A percentile compares a stretch with the other conserved stretches of the same genome.
These are phyloP conservation scores for Aureobasidium leucospermi DNA, from an alignment of 2,329 filamentous ascomycete species.

Conservation along the genomic window DNA sequence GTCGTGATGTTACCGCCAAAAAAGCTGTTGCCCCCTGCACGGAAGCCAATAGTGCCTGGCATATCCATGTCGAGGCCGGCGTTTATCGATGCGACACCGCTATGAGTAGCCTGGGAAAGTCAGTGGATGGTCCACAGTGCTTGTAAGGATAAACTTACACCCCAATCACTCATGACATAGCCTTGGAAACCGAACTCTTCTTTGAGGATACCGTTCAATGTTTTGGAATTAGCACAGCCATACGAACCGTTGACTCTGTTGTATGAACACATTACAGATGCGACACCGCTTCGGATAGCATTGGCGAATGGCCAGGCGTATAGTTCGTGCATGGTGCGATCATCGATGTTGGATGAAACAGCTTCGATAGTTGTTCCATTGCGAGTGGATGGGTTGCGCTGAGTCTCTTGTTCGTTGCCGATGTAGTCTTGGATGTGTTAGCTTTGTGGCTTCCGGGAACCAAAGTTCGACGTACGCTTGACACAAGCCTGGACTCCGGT, in stretches of 20 bases:
- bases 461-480: conserved; percentile 32
- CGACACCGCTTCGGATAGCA: conserved; percentile 60
- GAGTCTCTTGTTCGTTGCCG: conserved; percentile 45
- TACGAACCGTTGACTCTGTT: conserved; percentile 45
- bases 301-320: conserved; percentile 62
- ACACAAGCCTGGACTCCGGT: conserved; percentile 37
- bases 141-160: conserved; percentile 22
- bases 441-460: conserved; percentile 19
- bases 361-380: conserved; percentile 27
- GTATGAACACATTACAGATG: conserved; percentile 76
- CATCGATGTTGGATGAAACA: conserved; percentile 27
- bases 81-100: conserved; percentile 36
- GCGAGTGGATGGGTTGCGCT: conserved; percentile 27
- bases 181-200: conserved; percentile 81
- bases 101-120: conserved; percentile 36
- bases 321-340: conserved; percentile 65
- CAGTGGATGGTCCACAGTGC: neutral
- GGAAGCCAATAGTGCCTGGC: conserved; percentile 27
- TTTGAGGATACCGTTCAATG: conserved; percentile 73
- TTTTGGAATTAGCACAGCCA: conserved; percentile 65
- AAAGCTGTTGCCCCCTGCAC: conserved; percentile 19
- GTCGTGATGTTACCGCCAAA: conserved; percentile 32
- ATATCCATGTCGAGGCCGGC: conserved; percentile 45
- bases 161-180: conserved; percentile 68
- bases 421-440: conserved; percentile 33